Evolutionary conservation across 2,329 filamentous ascomycete genomes (phyloP), one percentile per base, ranked within the genome.

Genomic region (Exophiala sp.): DNA sequence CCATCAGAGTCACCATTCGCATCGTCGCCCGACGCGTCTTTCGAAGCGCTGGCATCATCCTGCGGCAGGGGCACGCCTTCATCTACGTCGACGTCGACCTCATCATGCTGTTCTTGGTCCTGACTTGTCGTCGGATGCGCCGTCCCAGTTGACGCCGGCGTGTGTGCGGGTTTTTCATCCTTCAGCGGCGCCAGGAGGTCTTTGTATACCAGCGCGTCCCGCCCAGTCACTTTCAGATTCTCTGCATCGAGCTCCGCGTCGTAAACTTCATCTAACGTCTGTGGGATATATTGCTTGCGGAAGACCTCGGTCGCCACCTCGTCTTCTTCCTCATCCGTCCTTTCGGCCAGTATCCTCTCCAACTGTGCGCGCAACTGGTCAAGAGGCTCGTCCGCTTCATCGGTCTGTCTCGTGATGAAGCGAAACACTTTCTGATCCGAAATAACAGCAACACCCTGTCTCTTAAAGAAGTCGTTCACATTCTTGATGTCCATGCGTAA

Each of bases 401-500:
- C 84, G 8, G 81, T 73, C 0, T 75, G 38, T 41, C 13, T 70
- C 0, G 82, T 88, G 63, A 97, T 82, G 68, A 95, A 97, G 59
- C 83, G 79, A 70, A 94, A 98, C 9, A 89, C 75, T n/a, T 78
- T 73, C 24, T 85, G 81, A 67, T 97, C 91, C 1, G 83, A 72
- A 2, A 98, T 75, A 0, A 81, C 85, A 54, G 94, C 82, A 1
- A 97, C 88, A 34, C 85, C 85, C 66, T 95, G 85, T 16, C 86
- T 79, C 23, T 82, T 77, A 79, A 97, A 98, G 70, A 95, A 98
- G 67, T 95, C 88, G 18, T 82, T 85, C 1, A 95, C 82, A 64
- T 98, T 98, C 76, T 96, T 97, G 69, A 98, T 89, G 65, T 98
- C 93, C 90, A 96, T 97, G 27, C 93, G 83, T 61, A 98, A 70